Conservation (phyloP, 2,329 filamentous ascomycete genomes). For the Sporothrix pallida region DNA sequence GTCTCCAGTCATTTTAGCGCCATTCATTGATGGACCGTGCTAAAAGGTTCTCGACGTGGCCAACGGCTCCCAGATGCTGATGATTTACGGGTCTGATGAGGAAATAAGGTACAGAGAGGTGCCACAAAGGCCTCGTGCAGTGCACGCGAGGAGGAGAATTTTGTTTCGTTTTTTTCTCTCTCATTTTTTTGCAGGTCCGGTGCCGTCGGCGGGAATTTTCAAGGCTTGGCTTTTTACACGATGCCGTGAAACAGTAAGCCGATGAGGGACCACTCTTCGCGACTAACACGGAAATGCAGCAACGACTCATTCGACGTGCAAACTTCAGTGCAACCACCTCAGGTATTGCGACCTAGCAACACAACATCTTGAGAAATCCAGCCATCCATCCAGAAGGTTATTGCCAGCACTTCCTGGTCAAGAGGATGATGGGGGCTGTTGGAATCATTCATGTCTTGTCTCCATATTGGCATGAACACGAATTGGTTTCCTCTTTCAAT, state of each 20-base stretch:
- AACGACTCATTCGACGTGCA: background rate
- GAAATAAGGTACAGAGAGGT: background rate
- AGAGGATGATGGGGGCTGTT: too few relatives aligned
- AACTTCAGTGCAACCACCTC: background rate
- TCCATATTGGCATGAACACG: background rate
- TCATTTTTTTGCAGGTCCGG: background rate
- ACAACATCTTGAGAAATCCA: too few relatives aligned
- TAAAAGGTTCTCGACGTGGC: conserved; percentile 24
- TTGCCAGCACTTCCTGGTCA: too few relatives aligned
- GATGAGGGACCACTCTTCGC: background rate
- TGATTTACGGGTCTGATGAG: background rate
- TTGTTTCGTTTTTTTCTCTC: background rate
- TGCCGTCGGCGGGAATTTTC: conserved; percentile 4
- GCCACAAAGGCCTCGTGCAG: background rate
- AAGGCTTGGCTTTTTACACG: background rate
- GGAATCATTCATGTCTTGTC: too few relatives aligned
- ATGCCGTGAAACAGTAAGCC: conserved; percentile 22
- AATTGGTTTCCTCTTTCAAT: background rate
- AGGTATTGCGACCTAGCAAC: background rate
- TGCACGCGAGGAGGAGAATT: background rate
- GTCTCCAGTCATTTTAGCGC: conserved; percentile 19
- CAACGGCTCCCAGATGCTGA: background rate
- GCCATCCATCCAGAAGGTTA: too few relatives aligned
- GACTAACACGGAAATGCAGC: conserved; percentile 8
- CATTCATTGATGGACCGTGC: background rate